Conservation (phyloP, 163 green algal genomes). For the Scenedesmus sp. region DNA sequence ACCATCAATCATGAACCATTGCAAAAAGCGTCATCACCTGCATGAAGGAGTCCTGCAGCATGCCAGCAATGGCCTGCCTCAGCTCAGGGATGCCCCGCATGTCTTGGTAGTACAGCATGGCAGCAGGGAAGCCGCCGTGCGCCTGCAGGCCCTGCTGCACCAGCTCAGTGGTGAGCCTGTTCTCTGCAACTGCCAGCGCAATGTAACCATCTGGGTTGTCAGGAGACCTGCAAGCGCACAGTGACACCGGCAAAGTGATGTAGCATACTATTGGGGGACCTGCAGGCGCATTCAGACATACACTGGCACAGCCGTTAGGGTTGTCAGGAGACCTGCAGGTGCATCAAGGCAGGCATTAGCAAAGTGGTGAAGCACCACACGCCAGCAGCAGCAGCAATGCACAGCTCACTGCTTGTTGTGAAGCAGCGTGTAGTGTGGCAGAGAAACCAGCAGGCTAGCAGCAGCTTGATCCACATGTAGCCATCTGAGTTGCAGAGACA, state of each 20-base stretch:
- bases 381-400: too few species aligned
- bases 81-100: constrained; percentile 62
- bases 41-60: constrained; percentile 70
- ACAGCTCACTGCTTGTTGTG: too few species aligned
- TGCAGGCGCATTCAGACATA: too few species aligned
- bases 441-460: too few species aligned
- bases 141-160: constrained; percentile 23
- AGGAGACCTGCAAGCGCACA: constrained; percentile 12
- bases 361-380: too few species aligned
- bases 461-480: too few species aligned
- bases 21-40: constrained; percentile 21
- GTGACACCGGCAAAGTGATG: background rate
- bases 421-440: too few species aligned
- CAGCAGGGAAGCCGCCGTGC: background rate
- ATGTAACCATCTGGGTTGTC: constrained; percentile 75
- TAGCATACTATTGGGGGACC: background rate
- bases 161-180: constrained; percentile 72
- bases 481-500: too few species aligned
- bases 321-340: too few species aligned
- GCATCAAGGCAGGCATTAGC: too few species aligned
- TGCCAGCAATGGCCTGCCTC: constrained; percentile 52
- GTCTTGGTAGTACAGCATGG: constrained; percentile 63
- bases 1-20: too few species aligned
- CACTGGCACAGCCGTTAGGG: too few species aligned
- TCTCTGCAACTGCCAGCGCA: constrained; percentile 79